These are phyloP conservation scores for Debaryomyces subglobosus DNA, from an alignment of 1,139 yeast species.

Conservation along the genomic window DNA sequence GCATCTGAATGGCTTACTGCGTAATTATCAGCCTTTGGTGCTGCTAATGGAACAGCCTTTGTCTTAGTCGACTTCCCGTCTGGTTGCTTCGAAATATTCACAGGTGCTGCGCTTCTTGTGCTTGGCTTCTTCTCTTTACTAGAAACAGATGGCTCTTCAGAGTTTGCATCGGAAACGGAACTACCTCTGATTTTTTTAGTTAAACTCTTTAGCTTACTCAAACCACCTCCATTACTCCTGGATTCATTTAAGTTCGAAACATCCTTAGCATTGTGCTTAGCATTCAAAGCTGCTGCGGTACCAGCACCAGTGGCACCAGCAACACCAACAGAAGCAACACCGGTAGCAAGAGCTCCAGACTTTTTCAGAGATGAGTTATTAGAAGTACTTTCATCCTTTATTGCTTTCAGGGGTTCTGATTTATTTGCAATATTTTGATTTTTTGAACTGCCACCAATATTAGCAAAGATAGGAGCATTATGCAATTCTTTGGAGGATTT, in stretches of 20 bases:
- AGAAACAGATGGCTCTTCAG: background rate
- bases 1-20: slow-evolving; percentile 15
- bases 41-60: background rate
- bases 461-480: background rate
- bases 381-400: slow-evolving; percentile 6
- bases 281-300: slow-evolving; percentile 14
- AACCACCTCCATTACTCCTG: slow-evolving; percentile 23
- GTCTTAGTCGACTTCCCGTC: slow-evolving; percentile 8
- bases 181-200: slow-evolving; percentile 20
- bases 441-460: background rate
- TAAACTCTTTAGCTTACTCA: slow-evolving; percentile 27
- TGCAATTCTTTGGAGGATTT: slow-evolving; percentile 13
- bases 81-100: slow-evolving; percentile 15
- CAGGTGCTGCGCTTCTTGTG: slow-evolving; percentile 5
- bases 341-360: slow-evolving; percentile 11
- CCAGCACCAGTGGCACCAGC: slow-evolving; percentile 16
- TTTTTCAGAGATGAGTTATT: slow-evolving; percentile 10
- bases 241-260: slow-evolving; percentile 6
- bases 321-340: slow-evolving; percentile 12
- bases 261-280: slow-evolving; percentile 10
- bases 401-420: slow-evolving; percentile 7
- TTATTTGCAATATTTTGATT: slow-evolving; percentile 6
- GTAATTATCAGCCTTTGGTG: background rate
- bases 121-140: background rate
- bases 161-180: slow-evolving; percentile 3